Conservation (phyloP, 768 basidiomycete species). For the Amanita muscaria region DNA sequence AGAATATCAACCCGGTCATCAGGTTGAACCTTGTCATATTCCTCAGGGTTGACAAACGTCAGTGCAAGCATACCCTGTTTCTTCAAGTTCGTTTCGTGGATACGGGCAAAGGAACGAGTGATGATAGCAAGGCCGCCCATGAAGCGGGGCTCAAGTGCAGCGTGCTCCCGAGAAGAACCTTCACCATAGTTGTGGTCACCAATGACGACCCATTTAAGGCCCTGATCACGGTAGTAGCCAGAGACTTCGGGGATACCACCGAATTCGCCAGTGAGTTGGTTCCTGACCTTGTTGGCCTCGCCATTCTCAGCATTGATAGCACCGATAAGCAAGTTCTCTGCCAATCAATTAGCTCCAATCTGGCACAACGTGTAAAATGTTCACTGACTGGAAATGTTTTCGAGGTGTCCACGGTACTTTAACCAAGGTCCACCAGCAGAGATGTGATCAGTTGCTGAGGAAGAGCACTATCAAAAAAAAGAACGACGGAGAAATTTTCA, state of each 20-base stretch:
- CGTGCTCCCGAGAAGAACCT: slow-evolving; percentile 97
- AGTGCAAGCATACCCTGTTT: slow-evolving; percentile 99
- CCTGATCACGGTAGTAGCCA: slow-evolving; percentile 80
- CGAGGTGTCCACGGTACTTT: slow-evolving; percentile 97
- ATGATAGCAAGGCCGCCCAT: slow-evolving; percentile 95
- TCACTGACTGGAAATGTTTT: slow-evolving; percentile 88
- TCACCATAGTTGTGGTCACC: slow-evolving; percentile 97
- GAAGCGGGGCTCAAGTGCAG: slow-evolving; percentile 91
- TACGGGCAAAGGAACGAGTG: slow-evolving; percentile 93
- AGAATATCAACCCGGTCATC: slow-evolving; percentile 84
- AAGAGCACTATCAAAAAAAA: slow-evolving; percentile 3
- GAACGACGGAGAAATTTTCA: not conserved
- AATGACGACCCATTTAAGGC: slow-evolving; percentile 95
- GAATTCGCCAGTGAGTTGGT: slow-evolving; percentile 81
- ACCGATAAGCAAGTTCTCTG: slow-evolving; percentile 95
- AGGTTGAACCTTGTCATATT: slow-evolving; percentile 90
- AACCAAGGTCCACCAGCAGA: slow-evolving; percentile 98
- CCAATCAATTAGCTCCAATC: too few species aligned
- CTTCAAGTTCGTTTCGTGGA: slow-evolving; percentile 98
- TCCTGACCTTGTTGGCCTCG: slow-evolving; percentile 94
- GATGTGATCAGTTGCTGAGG: slow-evolving; percentile 81
- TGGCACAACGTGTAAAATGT: too few species aligned
- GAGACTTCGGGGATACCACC: slow-evolving; percentile 80
- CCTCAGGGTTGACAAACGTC: slow-evolving; percentile 84
- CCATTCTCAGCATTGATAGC: slow-evolving; percentile 94